Conservation (phyloP, 768 basidiomycete species). For the Gyrodon lividus region DNA sequence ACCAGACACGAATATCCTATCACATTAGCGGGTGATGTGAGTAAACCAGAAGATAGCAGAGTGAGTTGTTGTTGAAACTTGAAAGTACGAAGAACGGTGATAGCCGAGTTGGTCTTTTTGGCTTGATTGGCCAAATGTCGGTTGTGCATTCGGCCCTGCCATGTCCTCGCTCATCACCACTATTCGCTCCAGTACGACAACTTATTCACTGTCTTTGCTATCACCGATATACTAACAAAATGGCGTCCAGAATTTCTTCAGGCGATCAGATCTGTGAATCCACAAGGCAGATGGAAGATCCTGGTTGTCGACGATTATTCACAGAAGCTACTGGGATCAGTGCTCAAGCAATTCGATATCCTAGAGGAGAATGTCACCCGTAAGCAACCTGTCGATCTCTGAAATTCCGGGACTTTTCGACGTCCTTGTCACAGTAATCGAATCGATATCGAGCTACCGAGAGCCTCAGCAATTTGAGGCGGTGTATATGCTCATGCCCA, state of each 20-base stretch:
- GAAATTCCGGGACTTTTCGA: conserved; percentile 8
- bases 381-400: conserved; percentile 41
- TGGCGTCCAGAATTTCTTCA: conserved; percentile 72
- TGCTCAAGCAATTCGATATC: conserved; percentile 92
- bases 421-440: conserved; percentile 64
- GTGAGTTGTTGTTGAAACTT: too few species aligned
- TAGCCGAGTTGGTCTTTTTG: conserved; percentile 9
- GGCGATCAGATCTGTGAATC: conserved; percentile 82
- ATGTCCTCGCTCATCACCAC: conserved; percentile 47
- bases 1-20: not conserved
- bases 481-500: conserved; percentile 92
- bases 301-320: conserved; percentile 95
- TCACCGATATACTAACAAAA: conserved; percentile 3
- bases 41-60: too few species aligned
- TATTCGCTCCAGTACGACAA: conserved; percentile 45
- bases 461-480: conserved; percentile 89
- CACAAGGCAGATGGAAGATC: conserved; percentile 92
- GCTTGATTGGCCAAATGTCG: not conserved
- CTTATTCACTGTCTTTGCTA: not conserved
- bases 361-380: conserved; percentile 95
- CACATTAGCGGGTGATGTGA: not conserved
- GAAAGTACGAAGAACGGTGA: too few species aligned
- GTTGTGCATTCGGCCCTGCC: not conserved
- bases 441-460: conserved; percentile 81
- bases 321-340: conserved; percentile 76